Evolutionary conservation across 208 protist genomes (phyloP), one percentile per base, ranked within the genome.

Genomic region (Naegleria lovaniensis): DNA sequence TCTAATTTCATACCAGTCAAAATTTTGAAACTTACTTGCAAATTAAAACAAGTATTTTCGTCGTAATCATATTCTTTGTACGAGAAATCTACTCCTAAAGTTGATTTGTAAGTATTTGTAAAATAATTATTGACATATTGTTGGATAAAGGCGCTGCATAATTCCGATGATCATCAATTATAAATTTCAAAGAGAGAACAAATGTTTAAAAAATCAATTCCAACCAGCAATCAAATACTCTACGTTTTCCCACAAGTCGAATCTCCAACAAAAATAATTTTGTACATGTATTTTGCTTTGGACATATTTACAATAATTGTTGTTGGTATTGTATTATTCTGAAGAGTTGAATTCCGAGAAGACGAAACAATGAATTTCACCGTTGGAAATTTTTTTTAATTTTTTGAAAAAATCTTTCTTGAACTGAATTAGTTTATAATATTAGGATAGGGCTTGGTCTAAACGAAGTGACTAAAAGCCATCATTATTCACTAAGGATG

Each of bases 191-290:
- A 79, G n/a, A 36, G 7, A 36, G 19, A 36, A 36, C 55, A 67
- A n/a, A 67, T 19, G 11, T 29, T 67, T 67, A 67, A 29, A 29
- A 29, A 29, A 4, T 79, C 16, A 79, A 48, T 48, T 48, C 43
- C 43, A 48, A 48, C 43, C 43, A 7, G 43, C 43, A 48, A 48
- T 48, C n/a, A 79, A 36, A 36, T 79, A 13, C 19, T n/a, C 7
- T 79, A 79, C 67, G 67, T 79, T 33, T 79, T 79, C 25, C 67
- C 67, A 79, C 67, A 79, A 36, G 67, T 79, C 9, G 25, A 13
- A 79, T 79, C 67, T 36, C 67, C 67, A 79, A 79, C 67, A 79
- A 79, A 29, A 79, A 79, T 79, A 79, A 79, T 36, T 79, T 79
- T 79, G 36, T 79, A 79, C 67, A 79, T 79, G 29, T 79, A 79